phyloP scores from a whole-genome alignment of 73 alveolate species.

The Paramecium pentaurelia region DNA sequence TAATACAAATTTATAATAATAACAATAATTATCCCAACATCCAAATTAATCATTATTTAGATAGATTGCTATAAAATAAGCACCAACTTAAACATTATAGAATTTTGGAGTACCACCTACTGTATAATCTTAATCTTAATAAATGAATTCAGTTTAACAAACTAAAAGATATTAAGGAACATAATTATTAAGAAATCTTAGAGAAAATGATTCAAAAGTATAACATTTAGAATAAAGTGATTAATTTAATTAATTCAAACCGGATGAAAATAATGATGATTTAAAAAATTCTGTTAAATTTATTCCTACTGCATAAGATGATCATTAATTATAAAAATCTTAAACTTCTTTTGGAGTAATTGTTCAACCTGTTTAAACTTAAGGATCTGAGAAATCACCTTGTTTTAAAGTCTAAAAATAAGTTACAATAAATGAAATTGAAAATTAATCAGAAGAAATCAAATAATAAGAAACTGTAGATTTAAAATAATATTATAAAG shows the following conservation, averaged over 20 bases:
- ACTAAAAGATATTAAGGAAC: background rate
- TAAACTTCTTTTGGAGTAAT: background rate
- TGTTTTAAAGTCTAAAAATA: background rate
- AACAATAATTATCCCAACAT: background rate
- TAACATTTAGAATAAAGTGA: background rate
- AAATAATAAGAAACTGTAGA: background rate
- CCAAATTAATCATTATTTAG: background rate
- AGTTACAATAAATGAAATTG: constrained; percentile 12
- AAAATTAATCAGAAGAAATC: background rate
- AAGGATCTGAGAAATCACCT: background rate
- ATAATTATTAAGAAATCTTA: background rate
- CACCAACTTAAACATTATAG: background rate
- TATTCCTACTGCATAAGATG: background rate
- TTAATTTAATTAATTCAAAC: background rate
- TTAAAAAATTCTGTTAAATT: background rate
- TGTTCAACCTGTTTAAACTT: background rate
- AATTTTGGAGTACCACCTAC: background rate
- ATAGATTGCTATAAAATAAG: background rate
- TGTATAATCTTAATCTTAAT: background rate
- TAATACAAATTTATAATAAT: background rate
- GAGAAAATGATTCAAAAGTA: background rate
- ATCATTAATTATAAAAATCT: background rate
- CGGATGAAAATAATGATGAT: background rate
- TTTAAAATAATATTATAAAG: background rate
- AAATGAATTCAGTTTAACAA: background rate